Base-by-base conservation (phyloP, 164 flowering plant genomes). In the Stephania japonica region DNA sequence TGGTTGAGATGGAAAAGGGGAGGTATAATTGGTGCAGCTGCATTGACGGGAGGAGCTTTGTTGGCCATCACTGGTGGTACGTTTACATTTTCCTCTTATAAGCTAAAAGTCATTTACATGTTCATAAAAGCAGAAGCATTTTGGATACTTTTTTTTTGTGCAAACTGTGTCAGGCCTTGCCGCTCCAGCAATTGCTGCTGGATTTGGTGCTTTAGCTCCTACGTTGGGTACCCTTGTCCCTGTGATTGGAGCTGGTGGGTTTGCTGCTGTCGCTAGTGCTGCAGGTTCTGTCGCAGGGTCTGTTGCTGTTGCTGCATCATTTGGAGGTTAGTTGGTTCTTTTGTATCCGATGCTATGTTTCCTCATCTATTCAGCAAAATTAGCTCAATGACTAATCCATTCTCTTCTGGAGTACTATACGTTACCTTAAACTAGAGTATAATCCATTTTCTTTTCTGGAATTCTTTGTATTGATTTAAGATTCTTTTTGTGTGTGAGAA, bases 161-260 rank as follows among this genome's bases (percentile, higher is more conserved):
- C 63, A 65, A 53, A 68, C 16, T 78, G 71, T 32, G 72, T 84
- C 89, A 96, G 99, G 99, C 73, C 83, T 96, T 76, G 99, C 97
- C 80, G 99, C 98, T 68, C 99, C 99, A 65, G 99, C 98, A 71
- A 93, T 96, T 76, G 99, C 99, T 71, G 96, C 97, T 23, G 99
- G 99, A 62, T 90, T 96, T 78, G 71, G 95, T 83, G 99, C 99
- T 68, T 80, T 96, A 77, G 99, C 99, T 70, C 99, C 99, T 66
- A 93, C 99, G 25, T 71, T 96, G 76, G 99, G 98, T 61, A 88
- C 97, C 69, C 72, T 96, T 27, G 78, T 96, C 44, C 99, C 99
- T 75, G 91, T 91, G 73, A 90, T 96, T 82, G 99, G 99, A 77
- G 99, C 97, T 42, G 81, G 97, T 87, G 99, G 99, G 50, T 92